Percentiles rank a stretch among this genome's conserved stretches.
These are phyloP conservation scores for Kluyveromyces lactis DNA, from an alignment of 805 yeast genomes.

Conservation along the genomic window DNA sequence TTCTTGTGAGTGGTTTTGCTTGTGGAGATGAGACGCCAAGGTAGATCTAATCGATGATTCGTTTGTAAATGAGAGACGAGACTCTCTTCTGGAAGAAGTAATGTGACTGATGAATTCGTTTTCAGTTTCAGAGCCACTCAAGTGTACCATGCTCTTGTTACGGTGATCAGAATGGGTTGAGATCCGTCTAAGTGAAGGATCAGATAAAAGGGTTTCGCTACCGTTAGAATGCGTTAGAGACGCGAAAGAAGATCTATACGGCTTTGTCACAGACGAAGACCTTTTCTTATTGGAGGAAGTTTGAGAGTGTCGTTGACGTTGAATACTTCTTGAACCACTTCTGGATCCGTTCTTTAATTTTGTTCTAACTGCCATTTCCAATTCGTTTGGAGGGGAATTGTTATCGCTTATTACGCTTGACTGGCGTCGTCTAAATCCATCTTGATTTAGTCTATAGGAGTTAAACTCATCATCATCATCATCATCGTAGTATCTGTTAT, in stretches of 20 bases:
- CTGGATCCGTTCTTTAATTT: constrained; percentile 2
- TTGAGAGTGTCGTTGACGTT: constrained; percentile 10
- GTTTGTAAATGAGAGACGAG: constrained; percentile 30
- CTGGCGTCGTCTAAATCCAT: constrained; percentile 17
- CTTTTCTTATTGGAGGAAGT: constrained; percentile 15
- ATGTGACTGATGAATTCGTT: constrained; percentile 1
- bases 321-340: constrained; percentile 2
- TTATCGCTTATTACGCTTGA: constrained; percentile 19
- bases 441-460: constrained; percentile 21
- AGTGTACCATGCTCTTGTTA: constrained; percentile 4
- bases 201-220: constrained; percentile 6
- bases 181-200: constrained; percentile 4
- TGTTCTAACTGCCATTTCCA: constrained; percentile 10
- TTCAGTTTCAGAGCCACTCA: constrained; percentile 3
- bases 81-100: constrained; percentile 3
- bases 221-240: constrained; percentile 6
- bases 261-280: constrained; percentile 14
- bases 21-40: constrained; percentile 14
- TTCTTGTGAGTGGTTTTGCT: constrained; percentile 11
- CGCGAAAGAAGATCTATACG: constrained; percentile 6
- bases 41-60: constrained; percentile 27
- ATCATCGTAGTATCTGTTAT: constrained; percentile 29
- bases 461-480: constrained; percentile 21
- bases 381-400: constrained; percentile 18
- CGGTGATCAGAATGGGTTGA: constrained; percentile 4